Evolutionary conservation across 495 filamentous ascomycete genomes (phyloP), one percentile per base, ranked within the genome.

Genomic region (Penicillium salamii): DNA sequence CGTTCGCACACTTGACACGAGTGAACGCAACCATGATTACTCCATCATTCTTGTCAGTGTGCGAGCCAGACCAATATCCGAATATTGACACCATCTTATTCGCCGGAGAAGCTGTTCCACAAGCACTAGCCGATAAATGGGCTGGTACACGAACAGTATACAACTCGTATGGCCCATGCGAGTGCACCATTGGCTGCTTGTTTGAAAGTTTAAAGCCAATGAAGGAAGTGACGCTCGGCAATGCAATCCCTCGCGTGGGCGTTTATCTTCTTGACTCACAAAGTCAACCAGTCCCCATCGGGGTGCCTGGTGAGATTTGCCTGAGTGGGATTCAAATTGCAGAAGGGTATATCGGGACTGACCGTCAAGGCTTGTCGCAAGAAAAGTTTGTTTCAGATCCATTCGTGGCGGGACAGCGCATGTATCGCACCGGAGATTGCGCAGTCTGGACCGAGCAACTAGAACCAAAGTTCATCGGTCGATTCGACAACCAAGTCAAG

Each of bases 401-500:
- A 4, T 26, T 26, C 8, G 23, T 8, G 8, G 23, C 23, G 4
- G 23, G 23, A 8, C 23, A 26, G 8, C 3, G 23, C 23, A 26
- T 26, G 23, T 26, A 26, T 8, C 23, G 23, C 23, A 71, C 64
- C 14, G 68, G 68, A 12, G 68, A 70, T 36, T 46, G 36, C 2
- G 67, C 53, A 11, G 59, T 57, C 43, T 70, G 61, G 57, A 60
- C 45, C 13, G 44, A 54, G 24, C 11, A 46, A 2, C 59, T 59
- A 0, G 58, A 70, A 43, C 15, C 71, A 1, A 42, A 47, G 8
- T 67, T 44, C 38, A 7, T 71, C 2, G 69, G 69, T 3, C 50
- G 69, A 11, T 43, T 31, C 2, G 69, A 73, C 49, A 43, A 65
- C 13, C 69, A 73, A 47, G 55, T 73, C 42, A 73, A 73, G 42